phyloP scores from a whole-genome alignment of 768 basidiomycete species.

The Porphyrellus cyaneotinctus region DNA sequence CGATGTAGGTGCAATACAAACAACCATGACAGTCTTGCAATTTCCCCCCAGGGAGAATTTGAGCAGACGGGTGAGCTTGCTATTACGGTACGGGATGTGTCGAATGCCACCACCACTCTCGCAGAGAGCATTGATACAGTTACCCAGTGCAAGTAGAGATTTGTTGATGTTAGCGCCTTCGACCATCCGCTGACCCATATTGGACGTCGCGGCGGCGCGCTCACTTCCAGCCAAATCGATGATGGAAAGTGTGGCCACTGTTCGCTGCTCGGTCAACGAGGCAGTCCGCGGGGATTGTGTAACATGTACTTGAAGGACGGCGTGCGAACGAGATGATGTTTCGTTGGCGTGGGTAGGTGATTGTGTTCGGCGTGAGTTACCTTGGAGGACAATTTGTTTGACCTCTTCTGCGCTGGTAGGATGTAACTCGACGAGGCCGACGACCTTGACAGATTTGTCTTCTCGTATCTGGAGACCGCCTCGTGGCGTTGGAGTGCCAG shows the following conservation, averaged over 20 bases:
- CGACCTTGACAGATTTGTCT: conserved; percentile 88
- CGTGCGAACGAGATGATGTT: conserved; percentile 95
- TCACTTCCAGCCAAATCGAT: conserved; percentile 98
- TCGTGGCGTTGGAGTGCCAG: conserved; percentile 54
- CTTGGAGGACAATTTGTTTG: conserved; percentile 86
- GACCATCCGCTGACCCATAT: conserved; percentile 97
- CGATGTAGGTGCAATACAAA: conserved; percentile 93
- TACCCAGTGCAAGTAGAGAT: conserved; percentile 92
- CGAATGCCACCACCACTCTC: conserved; percentile 84
- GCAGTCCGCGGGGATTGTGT: conserved; percentile 84
- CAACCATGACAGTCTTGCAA: conserved; percentile 99
- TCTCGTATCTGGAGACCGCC: conserved; percentile 93
- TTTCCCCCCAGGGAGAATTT: conserved; percentile 98
- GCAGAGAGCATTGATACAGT: conserved; percentile 98
- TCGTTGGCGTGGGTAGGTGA: conserved; percentile 96
- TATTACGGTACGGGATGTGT: conserved; percentile 96
- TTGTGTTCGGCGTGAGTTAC: conserved; percentile 85
- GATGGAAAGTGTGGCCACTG: conserved; percentile 90
- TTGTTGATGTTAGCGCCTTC: conserved; percentile 99
- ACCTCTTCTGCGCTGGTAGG: conserved; percentile 89
- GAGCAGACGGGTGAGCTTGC: conserved; percentile 94
- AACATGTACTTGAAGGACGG: conserved; percentile 94
- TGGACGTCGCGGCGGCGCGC: conserved; percentile 90
- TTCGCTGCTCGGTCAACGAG: conserved; percentile 74
- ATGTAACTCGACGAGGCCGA: conserved; percentile 75